Percentiles rank a stretch among this genome's conserved stretches.
Conservation (phyloP, 768 basidiomycete genomes). For the Scleroderma bovista region DNA sequence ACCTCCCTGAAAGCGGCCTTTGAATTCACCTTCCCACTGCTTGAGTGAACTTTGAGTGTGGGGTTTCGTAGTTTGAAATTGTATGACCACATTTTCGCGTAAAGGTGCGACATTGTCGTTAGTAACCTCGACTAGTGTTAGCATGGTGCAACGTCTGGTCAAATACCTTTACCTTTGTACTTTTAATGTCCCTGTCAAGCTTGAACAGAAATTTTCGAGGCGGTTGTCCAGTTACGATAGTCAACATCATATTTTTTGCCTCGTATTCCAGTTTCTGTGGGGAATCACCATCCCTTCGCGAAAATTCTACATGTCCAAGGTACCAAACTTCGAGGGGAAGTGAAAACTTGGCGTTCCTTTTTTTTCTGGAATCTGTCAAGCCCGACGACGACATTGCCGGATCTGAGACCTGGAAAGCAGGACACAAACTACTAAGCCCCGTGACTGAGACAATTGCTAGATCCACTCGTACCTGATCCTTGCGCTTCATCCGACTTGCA, state of each 20-base stretch:
- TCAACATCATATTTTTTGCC: conserved; percentile 1
- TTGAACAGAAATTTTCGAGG: conserved; percentile 12
- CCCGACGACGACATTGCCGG: conserved; percentile 26
- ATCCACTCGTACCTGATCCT: conserved; percentile 16
- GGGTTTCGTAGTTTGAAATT: conserved; percentile 7
- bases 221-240: conserved; percentile 7
- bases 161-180: conserved; percentile 10
- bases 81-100: conserved; percentile 16
- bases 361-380: conserved; percentile 14
- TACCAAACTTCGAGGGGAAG: conserved; percentile 25
- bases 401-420: conserved; percentile 7
- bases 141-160: background rate
- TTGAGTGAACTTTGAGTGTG: conserved; percentile 4
- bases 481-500: conserved; percentile 20
- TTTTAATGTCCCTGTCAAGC: conserved; percentile 10
- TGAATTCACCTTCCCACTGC: conserved; percentile 2
- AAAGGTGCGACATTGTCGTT: conserved; percentile 7
- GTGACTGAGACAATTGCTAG: background rate
- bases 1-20: conserved; percentile 22
- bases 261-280: conserved; percentile 15
- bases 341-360: conserved; percentile 1
- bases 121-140: conserved; percentile 18
- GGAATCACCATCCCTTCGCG: conserved; percentile 4
- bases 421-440: background rate
- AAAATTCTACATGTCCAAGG: conserved; percentile 18